Evolutionary conservation across 176 grass and related monocot species (phyloP), one percentile per base, ranked within the genome.

Genomic region (Paspalum vaginatum): DNA sequence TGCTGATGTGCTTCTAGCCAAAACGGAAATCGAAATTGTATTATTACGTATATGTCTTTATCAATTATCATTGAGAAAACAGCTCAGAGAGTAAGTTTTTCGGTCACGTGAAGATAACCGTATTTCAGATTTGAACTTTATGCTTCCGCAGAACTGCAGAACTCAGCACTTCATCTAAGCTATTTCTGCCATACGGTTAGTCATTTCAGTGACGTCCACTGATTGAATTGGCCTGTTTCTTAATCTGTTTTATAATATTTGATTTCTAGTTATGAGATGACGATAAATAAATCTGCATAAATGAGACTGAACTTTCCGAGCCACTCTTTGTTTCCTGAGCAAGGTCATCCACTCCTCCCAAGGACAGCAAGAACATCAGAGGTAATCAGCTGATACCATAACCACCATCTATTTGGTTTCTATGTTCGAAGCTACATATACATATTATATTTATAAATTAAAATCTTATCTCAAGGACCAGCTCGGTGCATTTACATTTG

Each of bases 401-500:
- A 84, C 22, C 13, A 75, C 69, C 69, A 80, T 80, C 69, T 88
- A 84, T 75, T 75, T 62, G 12, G 17, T 61, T 60, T 74, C 55
- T 62, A 79, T 84, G 81, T 62, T 74, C 43, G 68, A 65, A 61
- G 69, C 61, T 88, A 88, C 68, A 74, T 60, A 84, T 83, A 83
- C 68, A 78, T 66, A 79, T 68, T 65, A 79, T 62, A 24, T 68
- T 47, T 83, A 64, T 77, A 49, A 70, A 61, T 79, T 62, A 48
- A 84, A 75, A 65, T 54, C 69, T 75, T 69, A 75, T 80, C 61
- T 52, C 39, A 84, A 84, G 70, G 87, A 63, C 86, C 81, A 68
- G 22, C 70, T 48, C 79, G 20, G 55, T 85, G 76, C 70, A 88
- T 84, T 84, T 88, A 88, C 87, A 88, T 80, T 68, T 84, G 62